Conservation (phyloP, 2,329 filamentous ascomycete species). For the Cercospora citrullina region DNA sequence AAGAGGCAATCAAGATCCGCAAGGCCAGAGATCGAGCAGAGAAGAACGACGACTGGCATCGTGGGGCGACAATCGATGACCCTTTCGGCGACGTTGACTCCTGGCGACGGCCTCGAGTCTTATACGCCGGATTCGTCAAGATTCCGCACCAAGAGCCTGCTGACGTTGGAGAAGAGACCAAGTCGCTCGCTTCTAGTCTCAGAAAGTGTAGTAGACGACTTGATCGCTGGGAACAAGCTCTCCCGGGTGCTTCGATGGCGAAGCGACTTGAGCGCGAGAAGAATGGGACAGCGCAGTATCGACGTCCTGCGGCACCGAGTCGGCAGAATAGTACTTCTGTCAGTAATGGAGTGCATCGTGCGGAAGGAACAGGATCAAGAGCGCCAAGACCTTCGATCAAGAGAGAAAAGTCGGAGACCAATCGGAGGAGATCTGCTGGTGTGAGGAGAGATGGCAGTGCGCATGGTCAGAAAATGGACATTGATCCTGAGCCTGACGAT, state of each 20-base stretch:
- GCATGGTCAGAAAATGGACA: slow-evolving; percentile 22
- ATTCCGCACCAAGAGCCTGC: slow-evolving; percentile 60
- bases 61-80: slow-evolving; percentile 37
- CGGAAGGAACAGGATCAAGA: slow-evolving; percentile 20
- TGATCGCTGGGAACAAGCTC: slow-evolving; percentile 61
- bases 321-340: slow-evolving; percentile 21
- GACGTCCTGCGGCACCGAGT: slow-evolving; percentile 1
- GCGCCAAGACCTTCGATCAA: slow-evolving; percentile 1
- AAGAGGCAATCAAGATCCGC: slow-evolving; percentile 36
- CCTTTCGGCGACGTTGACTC: slow-evolving; percentile 29
- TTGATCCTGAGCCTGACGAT: slow-evolving; percentile 30
- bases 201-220: slow-evolving; percentile 64
- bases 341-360: slow-evolving; percentile 14
- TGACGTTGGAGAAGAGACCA: slow-evolving; percentile 75
- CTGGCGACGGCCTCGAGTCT: slow-evolving; percentile 28
- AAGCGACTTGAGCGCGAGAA: slow-evolving; percentile 28
- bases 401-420: slow-evolving; percentile 1
- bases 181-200: slow-evolving; percentile 65
- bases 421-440: slow-evolving; percentile 12
- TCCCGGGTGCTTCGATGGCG: slow-evolving; percentile 33
- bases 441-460: slow-evolving; percentile 26
- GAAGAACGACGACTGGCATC: slow-evolving; percentile 42
- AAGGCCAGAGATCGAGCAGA: slow-evolving; percentile 34
- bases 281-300: slow-evolving; percentile 7
- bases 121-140: slow-evolving; percentile 58